Base-by-base conservation (phyloP, 202 grass and related monocot species). In the Miscanthus sacchariflorus region DNA sequence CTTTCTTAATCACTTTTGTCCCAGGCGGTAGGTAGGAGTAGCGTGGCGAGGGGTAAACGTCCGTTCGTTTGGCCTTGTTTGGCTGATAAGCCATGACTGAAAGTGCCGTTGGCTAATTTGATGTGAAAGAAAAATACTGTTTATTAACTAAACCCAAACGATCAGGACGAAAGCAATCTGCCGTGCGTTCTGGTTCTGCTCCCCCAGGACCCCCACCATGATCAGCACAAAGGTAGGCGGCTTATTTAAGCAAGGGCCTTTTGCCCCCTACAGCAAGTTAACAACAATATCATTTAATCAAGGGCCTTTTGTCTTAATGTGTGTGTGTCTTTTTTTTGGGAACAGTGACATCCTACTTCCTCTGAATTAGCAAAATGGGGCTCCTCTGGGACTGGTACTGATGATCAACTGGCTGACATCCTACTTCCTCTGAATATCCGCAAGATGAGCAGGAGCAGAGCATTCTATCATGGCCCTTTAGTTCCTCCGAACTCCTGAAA, bases 1-100 rank as follows among this genome's bases (percentile, higher is more conserved):
- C 23, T 76, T 87, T 59, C 1, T 24, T 21, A 6, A 58, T 25
- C 65, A 66, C 35, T 85, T 12, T 73, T 70, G 33, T 73, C 72
- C 33, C 42, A 5, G 23, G 72, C 11, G 87, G 86, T 86, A 78
- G 78, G 86, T 86, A 46, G 33, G 38, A 83, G 45, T 83, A 83
- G 65, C 14, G 72, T 58, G 75, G 61, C 77, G n/a, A n/a, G n/a
- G n/a, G n/a, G n/a, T n/a, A n/a, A n/a, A n/a, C n/a, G n/a, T n/a
- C n/a, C n/a, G n/a, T n/a, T n/a, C n/a, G n/a, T n/a, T n/a, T n/a
- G n/a, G n/a, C n/a, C n/a, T n/a, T n/a, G n/a, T n/a, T n/a, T n/a
- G n/a, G n/a, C n/a, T n/a, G n/a, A n/a, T n/a, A n/a, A n/a, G n/a
- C n/a, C n/a, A n/a, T n/a, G n/a, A n/a, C n/a, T n/a, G n/a, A n/a